Evolutionary conservation across 2,329 filamentous ascomycete genomes (phyloP), one percentile per base, ranked within the genome.

Genomic region (Dendrostoma leiphaemia): DNA sequence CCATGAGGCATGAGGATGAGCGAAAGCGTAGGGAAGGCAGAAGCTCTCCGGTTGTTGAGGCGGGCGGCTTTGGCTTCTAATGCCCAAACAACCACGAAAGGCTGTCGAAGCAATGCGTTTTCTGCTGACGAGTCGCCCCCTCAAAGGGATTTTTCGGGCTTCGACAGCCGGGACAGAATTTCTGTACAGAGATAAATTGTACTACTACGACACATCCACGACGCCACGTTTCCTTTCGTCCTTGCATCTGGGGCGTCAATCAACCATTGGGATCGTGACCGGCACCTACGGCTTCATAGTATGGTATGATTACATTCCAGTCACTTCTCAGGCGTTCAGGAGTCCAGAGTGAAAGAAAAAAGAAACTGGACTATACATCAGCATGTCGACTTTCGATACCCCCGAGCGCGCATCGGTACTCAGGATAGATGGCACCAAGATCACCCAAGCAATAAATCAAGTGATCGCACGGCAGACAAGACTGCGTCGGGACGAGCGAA

Each of bases 1-100:
- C 65, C n/a, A 65, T 66, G 38, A 63, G 62, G 51, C 62, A 64
- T 6, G 69, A 71, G n/a, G 69, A 68, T 26, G 63, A 68, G 46
- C 62, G 62, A 31, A 63, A 63, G 45, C 62, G 65, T 53, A 60
- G 67, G 37, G 69, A 71, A 51, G 66, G 65, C 28, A 58, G 61
- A 1, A 60, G 58, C 6, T 68, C 70, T n/a, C 68, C 70, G 7
- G 61, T 61, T 21, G 57, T 70, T 15, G 69, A 69, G 53, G 55
- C 67, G 5, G 68, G 67, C 8, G 62, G 64, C 3, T 64, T 62
- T 43, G 62, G 61, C 13, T 68, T 67, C 44, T 71, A n/a, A 54
- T 26, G 21, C 13, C 29, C 29, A 29, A 4, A 10, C n/a, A n/a
- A n/a, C n/a, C n/a, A n/a, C n/a, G n/a, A n/a, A n/a, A n/a, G n/a